These are phyloP conservation scores for Fusarium clavum DNA, from an alignment of 2,329 filamentous ascomycete genomes.

Conservation along the genomic window DNA sequence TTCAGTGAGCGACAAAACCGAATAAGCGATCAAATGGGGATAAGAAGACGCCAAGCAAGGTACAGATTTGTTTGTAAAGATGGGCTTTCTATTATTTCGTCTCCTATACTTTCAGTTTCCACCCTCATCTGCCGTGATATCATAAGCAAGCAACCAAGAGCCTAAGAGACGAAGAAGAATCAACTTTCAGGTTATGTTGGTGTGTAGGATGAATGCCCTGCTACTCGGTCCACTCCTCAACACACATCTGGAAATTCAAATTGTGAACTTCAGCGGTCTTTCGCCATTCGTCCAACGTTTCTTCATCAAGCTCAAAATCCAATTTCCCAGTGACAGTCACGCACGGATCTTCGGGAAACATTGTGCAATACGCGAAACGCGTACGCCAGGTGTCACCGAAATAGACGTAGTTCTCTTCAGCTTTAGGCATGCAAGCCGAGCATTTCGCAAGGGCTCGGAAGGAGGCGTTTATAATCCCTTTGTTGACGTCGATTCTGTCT, in stretches of 20 bases:
- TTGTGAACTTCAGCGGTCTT: not conserved
- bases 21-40: too few species aligned
- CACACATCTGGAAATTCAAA: not conserved
- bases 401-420: not conserved
- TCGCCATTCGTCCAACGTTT: not conserved
- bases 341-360: not conserved
- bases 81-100: too few species aligned
- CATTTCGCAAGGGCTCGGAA: not conserved
- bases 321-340: not conserved
- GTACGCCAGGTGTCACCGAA: not conserved
- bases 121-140: too few species aligned
- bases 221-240: not conserved
- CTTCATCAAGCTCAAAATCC: not conserved
- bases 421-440: not conserved
- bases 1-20: too few species aligned
- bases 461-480: not conserved
- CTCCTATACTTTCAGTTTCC: too few species aligned
- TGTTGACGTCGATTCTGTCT: rapidly evolving
- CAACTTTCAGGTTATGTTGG: too few species aligned
- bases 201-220: rapidly evolving
- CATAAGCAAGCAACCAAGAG: too few species aligned
- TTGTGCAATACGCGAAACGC: not conserved
- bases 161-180: too few species aligned
- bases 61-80: too few species aligned
- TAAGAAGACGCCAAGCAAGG: too few species aligned